phyloP scores from a whole-genome alignment of 2,329 filamentous ascomycete genomes.

The Ophiocordyceps robertsii region DNA sequence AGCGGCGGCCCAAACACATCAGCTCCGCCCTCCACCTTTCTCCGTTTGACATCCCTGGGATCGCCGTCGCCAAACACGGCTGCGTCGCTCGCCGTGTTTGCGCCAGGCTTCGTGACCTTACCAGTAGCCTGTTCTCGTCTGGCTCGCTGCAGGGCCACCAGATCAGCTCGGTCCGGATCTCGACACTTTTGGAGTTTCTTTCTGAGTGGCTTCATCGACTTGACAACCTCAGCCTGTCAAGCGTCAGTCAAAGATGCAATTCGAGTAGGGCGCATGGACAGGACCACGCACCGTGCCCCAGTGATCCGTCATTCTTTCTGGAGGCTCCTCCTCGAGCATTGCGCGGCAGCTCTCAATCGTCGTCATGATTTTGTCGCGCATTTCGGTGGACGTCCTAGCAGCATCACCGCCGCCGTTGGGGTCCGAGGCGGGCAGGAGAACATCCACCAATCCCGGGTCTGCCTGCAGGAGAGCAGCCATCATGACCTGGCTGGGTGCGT shows the following conservation, averaged over 20 bases:
- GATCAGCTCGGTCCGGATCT: slow-evolving; percentile 60
- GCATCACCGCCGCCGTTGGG: slow-evolving; percentile 12
- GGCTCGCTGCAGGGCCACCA: slow-evolving; percentile 54
- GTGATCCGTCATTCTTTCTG: slow-evolving; percentile 38
- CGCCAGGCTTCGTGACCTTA: slow-evolving; percentile 26
- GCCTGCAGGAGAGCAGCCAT: slow-evolving; percentile 66
- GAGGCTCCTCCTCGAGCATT: slow-evolving; percentile 42
- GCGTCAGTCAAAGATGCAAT: background rate
- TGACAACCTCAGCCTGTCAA: slow-evolving; percentile 26
- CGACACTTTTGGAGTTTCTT: slow-evolving; percentile 61
- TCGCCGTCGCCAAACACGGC: slow-evolving; percentile 31
- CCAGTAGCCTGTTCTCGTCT: slow-evolving; percentile 40
- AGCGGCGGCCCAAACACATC: slow-evolving; percentile 35
- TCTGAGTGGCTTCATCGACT: slow-evolving; percentile 40
- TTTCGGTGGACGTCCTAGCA: slow-evolving; percentile 10
- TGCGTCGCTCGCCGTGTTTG: slow-evolving; percentile 22
- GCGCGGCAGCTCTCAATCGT: slow-evolving; percentile 36
- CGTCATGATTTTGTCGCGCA: slow-evolving; percentile 33
- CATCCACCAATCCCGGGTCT: slow-evolving; percentile 49
- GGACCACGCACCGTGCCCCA: slow-evolving; percentile 33
- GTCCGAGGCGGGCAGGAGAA: slow-evolving; percentile 27
- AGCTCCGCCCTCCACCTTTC: slow-evolving; percentile 27
- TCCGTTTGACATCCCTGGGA: slow-evolving; percentile 28
- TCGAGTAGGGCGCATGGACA: background rate
- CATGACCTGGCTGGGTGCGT: slow-evolving; percentile 88